These are phyloP conservation scores for Spongiforma sp. DNA, from an alignment of 1,284 basidiomycete species.

Conservation along the genomic window DNA sequence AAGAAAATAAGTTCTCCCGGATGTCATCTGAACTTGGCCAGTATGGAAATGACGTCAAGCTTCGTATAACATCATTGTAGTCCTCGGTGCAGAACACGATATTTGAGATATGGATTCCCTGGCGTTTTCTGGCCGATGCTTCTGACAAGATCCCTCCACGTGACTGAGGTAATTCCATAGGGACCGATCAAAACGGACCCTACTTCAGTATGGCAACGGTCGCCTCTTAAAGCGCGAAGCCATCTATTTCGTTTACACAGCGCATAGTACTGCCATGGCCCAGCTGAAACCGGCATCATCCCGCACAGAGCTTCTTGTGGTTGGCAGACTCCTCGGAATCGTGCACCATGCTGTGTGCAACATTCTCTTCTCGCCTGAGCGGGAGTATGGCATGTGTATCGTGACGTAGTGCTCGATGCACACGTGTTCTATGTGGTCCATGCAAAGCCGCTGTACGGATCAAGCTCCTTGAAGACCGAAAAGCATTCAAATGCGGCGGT, in stretches of 20 bases:
- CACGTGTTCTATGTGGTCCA: neutral
- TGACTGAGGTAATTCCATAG: no score
- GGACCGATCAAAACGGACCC: no score
- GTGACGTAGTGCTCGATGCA: constrained; percentile 7
- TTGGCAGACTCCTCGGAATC: constrained; percentile 12
- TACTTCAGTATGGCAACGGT: neutral
- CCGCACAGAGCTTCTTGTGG: constrained; percentile 4
- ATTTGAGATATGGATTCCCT: neutral
- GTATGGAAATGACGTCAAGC: neutral
- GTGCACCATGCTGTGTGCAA: constrained; percentile 2
- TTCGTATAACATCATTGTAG: neutral
- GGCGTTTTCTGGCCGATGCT: neutral
- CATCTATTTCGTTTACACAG: neutral
- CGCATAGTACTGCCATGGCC: neutral
- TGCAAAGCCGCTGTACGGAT: constrained; percentile 16
- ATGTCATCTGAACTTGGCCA: neutral
- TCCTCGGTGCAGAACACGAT: neutral
- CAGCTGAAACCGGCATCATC: neutral
- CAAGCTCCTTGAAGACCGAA: constrained; percentile 3
- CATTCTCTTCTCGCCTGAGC: constrained; percentile 16
- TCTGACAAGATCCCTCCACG: neutral
- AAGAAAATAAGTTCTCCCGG: constrained; percentile 6
- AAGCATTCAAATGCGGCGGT: constrained; percentile 1
- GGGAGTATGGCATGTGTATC: constrained; percentile 14
- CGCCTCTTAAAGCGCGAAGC: neutral